Evolutionary conservation across 805 yeast genomes (phyloP), one percentile per base, ranked within the genome.

Genomic region (Clavispora phyllophila): DNA sequence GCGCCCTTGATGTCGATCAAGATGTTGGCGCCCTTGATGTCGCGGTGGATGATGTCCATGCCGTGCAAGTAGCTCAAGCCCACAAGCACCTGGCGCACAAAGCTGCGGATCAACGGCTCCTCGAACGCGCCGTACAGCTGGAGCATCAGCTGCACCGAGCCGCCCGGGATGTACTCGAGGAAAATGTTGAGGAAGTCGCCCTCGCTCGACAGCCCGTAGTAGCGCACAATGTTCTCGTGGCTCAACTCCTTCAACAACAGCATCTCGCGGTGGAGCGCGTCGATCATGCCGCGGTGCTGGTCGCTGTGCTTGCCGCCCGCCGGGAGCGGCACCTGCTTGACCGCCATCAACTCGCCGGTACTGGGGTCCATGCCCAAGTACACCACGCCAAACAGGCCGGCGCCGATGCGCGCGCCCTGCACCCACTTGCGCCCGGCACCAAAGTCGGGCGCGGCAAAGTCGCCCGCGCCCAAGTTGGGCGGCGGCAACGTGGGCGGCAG

Each of bases 341-440:
- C 96, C 1, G 98, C 99, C 96, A 91, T 87, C 40, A 93, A 70
- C 58, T 89, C 98, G 34, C 99, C 99, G 0, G 96, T 89, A 26
- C 83, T 64, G 1, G 96, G 85, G 58, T 90, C 87, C 81, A 93
- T 81, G 0, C 97, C 99, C 28, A 93, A 67, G 48, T 84, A 90
- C 1, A 93, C 99, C 2, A 87, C 82, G 25, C 98, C 99, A 70
- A 89, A 93, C 46, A 95, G 83, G 3, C 99, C 99, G 9, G 91
- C 82, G 0, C 99, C 99, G 50, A 93, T 88, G 37, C 89, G 71
- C 0, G 96, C 87, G 37, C 99, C 99, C 54, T 85, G 85, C 35
- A 89, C 74, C 99, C 99, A 93, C 34, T 86, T 79, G 26, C 39
- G 31, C 9, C 49, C 50, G 3, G 45, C 47, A 9, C 42, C 36